Base-by-base conservation (phyloP, 2,329 filamentous ascomycete species). In the Cryphonectria radicalis region DNA sequence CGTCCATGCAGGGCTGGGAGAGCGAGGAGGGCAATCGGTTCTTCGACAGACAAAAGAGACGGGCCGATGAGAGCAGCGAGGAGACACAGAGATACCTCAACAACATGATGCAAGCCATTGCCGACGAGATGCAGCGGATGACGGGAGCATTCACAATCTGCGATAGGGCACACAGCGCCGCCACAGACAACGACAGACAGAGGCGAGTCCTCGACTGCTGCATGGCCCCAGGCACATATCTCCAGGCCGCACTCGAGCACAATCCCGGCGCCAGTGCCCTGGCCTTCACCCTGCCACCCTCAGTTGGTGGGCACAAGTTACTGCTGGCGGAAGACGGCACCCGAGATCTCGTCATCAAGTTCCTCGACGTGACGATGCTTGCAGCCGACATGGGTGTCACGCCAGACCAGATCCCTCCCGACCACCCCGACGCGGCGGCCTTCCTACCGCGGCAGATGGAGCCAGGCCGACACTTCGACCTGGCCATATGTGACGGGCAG, bases 351-450 rank as follows among this genome's bases (percentile, higher is more conserved):
- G 59, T 71, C 1, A 65, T 77, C 22, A 66, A 71, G 0, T 78
- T 77, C 60, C 70, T 84, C 2, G 87, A 89, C 74, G 78, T 88
- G 67, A 89, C 84, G 0, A 85, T 88, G 82, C 79, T 89, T 0
- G 83, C 82, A 4, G 79, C 75, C 0, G 86, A 88, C 53, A 84
- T 87, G 79, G 83, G 83, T 3, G 22, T 73, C 40, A 4, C 70
- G 0, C 28, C 66, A 10, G 60, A 25, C n/a, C 71, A 78, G 1
- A 76, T 84, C 4, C 81, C 82, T 0, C 14, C 50, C 0, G 74
- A 76, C 1, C 79, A 83, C 35, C 79, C 78, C 0, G 79, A 83
- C 19, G 69, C 73, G 1, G 25, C 28, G 0, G 72, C 74, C 17
- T 83, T 83, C 62, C 22, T 67, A 43, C 63, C 25, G 0, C 57